Conservation (phyloP, 2,329 filamentous ascomycete species). For the Diaporthe sp. region DNA sequence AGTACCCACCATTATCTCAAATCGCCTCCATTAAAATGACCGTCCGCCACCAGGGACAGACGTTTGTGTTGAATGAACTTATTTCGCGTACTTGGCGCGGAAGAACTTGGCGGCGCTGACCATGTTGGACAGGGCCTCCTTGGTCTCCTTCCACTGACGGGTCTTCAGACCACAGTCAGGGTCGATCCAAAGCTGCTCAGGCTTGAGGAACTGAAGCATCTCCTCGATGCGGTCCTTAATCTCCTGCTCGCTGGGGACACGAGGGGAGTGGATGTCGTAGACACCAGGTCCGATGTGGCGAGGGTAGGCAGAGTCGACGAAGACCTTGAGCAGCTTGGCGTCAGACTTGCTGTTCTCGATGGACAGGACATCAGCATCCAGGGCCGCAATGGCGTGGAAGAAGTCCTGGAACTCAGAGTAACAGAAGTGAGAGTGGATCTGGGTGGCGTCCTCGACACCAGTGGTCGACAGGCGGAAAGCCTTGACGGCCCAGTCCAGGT, state of each 20-base stretch:
- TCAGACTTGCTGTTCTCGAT: constrained; percentile 99
- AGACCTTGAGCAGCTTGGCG: constrained; percentile 98
- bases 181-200: constrained; percentile 99
- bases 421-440: constrained; percentile 99
- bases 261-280: constrained; percentile 99
- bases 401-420: constrained; percentile 99
- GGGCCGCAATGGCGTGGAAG: constrained; percentile 99
- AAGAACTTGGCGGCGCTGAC: constrained; percentile 98
- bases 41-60: constrained; percentile 49
- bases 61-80: constrained; percentile 51
- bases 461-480: constrained; percentile 97
- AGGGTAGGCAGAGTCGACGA: constrained; percentile 96
- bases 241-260: constrained; percentile 97
- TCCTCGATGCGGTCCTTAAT: constrained; percentile 98
- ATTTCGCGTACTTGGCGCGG: constrained; percentile 88
- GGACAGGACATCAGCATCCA: constrained; percentile 97
- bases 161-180: constrained; percentile 99
- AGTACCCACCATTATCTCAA: constrained; percentile 35
- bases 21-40: constrained; percentile 42
- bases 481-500: constrained; percentile 97
- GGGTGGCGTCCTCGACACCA: constrained; percentile 93
- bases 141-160: constrained; percentile 98
- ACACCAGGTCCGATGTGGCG: constrained; percentile 99
- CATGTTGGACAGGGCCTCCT: constrained; percentile 96
- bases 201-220: constrained; percentile 98